Conservation (phyloP, 768 basidiomycete species). For the Cystobasidium onofrii region DNA sequence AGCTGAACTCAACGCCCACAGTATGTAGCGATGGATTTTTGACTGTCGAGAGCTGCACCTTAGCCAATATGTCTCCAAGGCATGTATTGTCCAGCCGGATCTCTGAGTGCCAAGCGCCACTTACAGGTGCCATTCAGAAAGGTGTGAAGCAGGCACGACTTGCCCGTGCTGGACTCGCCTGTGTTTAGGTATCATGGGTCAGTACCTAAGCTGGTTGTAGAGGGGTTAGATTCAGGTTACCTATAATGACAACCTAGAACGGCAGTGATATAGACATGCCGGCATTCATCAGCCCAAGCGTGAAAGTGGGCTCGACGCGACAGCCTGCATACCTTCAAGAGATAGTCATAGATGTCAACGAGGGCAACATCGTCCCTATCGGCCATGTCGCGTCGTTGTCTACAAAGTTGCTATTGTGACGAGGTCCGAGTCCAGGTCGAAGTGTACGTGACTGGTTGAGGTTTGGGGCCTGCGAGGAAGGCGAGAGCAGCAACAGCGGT, state of each 20-base stretch:
- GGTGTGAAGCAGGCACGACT: conserved; percentile 91
- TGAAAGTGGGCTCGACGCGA: conserved; percentile 42
- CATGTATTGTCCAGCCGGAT: background rate
- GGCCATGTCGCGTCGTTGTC: background rate
- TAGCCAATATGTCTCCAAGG: no score
- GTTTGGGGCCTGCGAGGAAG: no score
- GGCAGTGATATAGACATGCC: background rate
- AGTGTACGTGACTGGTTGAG: background rate
- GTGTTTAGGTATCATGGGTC: background rate
- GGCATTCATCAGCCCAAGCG: background rate
- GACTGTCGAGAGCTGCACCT: conserved; percentile 30
- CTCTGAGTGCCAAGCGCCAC: conserved; percentile 44
- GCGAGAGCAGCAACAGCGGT: background rate
- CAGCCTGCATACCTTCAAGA: conserved; percentile 99
- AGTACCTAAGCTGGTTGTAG: conserved; percentile 7
- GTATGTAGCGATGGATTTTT: conserved; percentile 61
- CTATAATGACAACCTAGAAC: conserved; percentile 24
- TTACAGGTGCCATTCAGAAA: conserved; percentile 91
- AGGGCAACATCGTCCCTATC: conserved; percentile 30
- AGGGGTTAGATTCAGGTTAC: background rate
- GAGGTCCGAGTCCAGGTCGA: background rate
- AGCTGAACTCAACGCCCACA: conserved; percentile 93
- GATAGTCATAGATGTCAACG: conserved; percentile 57
- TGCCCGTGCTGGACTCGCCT: conserved; percentile 96
- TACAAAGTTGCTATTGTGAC: background rate